These are phyloP conservation scores for Marsdenia floribunda DNA, from an alignment of 257 asterid genomes.

Conservation along the genomic window DNA sequence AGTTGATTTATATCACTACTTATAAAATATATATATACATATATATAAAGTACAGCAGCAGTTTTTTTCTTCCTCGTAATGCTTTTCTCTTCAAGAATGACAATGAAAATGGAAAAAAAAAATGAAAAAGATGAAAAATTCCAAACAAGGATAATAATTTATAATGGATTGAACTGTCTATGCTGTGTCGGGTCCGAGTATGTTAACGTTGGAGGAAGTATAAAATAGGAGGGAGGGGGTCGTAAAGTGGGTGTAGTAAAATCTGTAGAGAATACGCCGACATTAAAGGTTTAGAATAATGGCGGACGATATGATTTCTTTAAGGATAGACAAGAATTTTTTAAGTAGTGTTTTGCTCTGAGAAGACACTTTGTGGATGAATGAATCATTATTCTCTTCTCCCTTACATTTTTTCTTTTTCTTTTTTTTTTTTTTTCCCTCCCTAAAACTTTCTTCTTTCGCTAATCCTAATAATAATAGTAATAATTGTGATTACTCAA, in stretches of 20 bases:
- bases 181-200: constrained; percentile 19
- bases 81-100: not conserved
- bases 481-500: too few relatives aligned
- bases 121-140: not conserved
- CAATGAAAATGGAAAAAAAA: not conserved
- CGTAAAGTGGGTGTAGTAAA: constrained; percentile 15
- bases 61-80: not conserved
- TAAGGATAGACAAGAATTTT: constrained; percentile 30
- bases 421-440: not conserved
- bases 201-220: constrained; percentile 15
- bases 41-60: not conserved
- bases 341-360: constrained; percentile 50
- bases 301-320: constrained; percentile 22
- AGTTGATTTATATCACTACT: constrained; percentile 20
- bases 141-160: not conserved
- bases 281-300: constrained; percentile 29
- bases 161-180: constrained; percentile 17
- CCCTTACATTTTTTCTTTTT: not conserved
- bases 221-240: constrained; percentile 1
- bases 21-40: too few relatives aligned
- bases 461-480: not conserved
- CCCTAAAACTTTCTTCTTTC: not conserved
- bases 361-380: constrained; percentile 28
- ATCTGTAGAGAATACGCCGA: constrained; percentile 35
- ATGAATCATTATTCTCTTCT: constrained; percentile 10